Conservation (phyloP, 805 yeast genomes). For the Yamadazyma ubonensis region DNA sequence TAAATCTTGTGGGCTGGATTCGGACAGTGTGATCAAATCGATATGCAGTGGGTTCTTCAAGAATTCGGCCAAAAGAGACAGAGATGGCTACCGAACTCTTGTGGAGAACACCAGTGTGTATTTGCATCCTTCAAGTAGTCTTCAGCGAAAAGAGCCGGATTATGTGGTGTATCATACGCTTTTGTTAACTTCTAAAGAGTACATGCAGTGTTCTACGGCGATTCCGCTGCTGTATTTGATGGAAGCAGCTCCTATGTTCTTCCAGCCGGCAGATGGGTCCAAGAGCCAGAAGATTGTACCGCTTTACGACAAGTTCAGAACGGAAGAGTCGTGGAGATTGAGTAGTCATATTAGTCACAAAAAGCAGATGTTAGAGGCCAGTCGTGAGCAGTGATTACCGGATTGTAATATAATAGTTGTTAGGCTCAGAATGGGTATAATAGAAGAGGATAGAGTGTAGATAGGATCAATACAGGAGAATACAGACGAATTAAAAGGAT, state of each 20-base stretch:
- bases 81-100: slow-evolving; percentile 56
- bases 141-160: slow-evolving; percentile 63
- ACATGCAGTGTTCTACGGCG: slow-evolving; percentile 85
- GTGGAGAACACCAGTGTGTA: slow-evolving; percentile 71
- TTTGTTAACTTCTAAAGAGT: slow-evolving; percentile 81
- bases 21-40: slow-evolving; percentile 58
- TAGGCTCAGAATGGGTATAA: no score
- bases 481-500: no score
- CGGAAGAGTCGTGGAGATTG: slow-evolving; percentile 75
- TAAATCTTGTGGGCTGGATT: slow-evolving; percentile 52
- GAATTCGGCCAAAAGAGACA: slow-evolving; percentile 64
- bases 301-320: slow-evolving; percentile 56
- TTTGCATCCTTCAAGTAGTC: slow-evolving; percentile 83
- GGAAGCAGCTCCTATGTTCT: slow-evolving; percentile 70
- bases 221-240: slow-evolving; percentile 81
- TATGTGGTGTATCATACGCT: slow-evolving; percentile 81
- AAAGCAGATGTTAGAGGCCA: slow-evolving; percentile 12
- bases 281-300: slow-evolving; percentile 71
- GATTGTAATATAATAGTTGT: no score
- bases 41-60: slow-evolving; percentile 67
- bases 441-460: no score
- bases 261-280: slow-evolving; percentile 60
- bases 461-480: no score
- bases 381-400: not conserved
- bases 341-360: slow-evolving; percentile 39